phyloP scores from a whole-genome alignment of 352 stramenopile species.

The Pilasporangium apinafurcum region DNA sequence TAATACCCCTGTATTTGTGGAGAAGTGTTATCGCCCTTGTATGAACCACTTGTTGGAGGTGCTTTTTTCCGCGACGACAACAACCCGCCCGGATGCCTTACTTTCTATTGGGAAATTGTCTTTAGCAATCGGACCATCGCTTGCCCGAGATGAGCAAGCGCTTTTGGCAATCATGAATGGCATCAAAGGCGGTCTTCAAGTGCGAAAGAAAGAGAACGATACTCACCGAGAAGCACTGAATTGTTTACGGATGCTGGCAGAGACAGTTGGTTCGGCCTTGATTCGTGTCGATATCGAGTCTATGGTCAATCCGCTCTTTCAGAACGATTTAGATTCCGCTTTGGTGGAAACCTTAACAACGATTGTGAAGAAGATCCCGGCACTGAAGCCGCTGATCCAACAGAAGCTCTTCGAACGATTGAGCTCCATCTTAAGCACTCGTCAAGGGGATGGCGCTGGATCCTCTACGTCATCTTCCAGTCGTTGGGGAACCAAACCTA shows the following conservation, averaged over 20 bases:
- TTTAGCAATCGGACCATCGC: conserved; percentile 64
- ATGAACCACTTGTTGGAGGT: conserved; percentile 85
- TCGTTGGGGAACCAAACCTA: conserved; percentile 66
- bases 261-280: conserved; percentile 63
- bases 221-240: conserved; percentile 80
- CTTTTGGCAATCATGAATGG: conserved; percentile 81
- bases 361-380: conserved; percentile 80
- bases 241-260: conserved; percentile 77
- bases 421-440: conserved; percentile 56
- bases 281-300: conserved; percentile 78
- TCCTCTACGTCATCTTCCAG: conserved; percentile 50
- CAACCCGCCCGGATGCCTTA: conserved; percentile 68
- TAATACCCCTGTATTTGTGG: conserved; percentile 81
- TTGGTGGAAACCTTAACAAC: conserved; percentile 80
- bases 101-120: conserved; percentile 84
- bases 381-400: conserved; percentile 71
- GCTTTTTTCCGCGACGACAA: conserved; percentile 70
- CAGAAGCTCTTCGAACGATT: conserved; percentile 82
- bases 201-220: conserved; percentile 79
- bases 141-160: conserved; percentile 74
- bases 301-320: conserved; percentile 74
- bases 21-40: conserved; percentile 75
- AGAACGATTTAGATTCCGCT: conserved; percentile 76
- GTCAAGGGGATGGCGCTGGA: conserved; percentile 34
- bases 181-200: conserved; percentile 80